Base-by-base conservation (phyloP, 1,284 basidiomycete genomes). In the Xanthoconium separans region DNA sequence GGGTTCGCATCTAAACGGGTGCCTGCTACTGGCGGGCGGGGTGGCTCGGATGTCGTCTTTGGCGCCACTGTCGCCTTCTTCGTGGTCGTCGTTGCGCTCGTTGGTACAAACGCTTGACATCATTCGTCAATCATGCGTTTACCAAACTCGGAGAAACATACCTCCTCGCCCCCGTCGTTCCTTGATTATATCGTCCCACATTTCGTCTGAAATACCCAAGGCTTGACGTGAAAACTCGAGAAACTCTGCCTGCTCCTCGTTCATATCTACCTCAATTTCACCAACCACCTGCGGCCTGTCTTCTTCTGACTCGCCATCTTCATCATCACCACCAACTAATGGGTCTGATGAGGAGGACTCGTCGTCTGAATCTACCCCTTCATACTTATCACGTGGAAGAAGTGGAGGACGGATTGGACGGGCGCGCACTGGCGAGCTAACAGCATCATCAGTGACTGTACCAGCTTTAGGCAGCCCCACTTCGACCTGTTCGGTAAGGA, bases 171-270 rank as follows among this genome's bases (percentile, higher is more conserved):
- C 75, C 64, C 78, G 76, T 41, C 95, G 79, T 54, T 93, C 91
- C 54, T 77, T 73, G 31, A 98, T 64, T 49, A 98, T 97, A 18
- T 84, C 80, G 20, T 79, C 74, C 91, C 94, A 98, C 70, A 93
- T 86, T 16, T 84, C 82, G 58, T 93, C 87, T 45, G 80, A 82
- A 60, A 98, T 89, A 1, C 95, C 95, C 40, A 98, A 75, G 8
- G 90, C 85, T 63, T 96, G 89, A 45, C 92, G 83, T 12, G 95
- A 90, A 71, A 98, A 98, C 70, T 92, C 89, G 43, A 98, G 74
- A 61, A 97, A 98, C 60, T 96, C 95, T 58, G 90, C 91, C 70
- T 92, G 82, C 71, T 98, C 95, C 61, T 90, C 85, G 18, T 80
- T 83, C 87, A 97, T 95, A 59, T 95, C 88, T 42, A 93, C 81